A percentile compares a stretch with the other conserved stretches of the same genome.
phyloP scores from a whole-genome alignment of 495 filamentous ascomycete genomes.

The Bryoglossum gracile region DNA sequence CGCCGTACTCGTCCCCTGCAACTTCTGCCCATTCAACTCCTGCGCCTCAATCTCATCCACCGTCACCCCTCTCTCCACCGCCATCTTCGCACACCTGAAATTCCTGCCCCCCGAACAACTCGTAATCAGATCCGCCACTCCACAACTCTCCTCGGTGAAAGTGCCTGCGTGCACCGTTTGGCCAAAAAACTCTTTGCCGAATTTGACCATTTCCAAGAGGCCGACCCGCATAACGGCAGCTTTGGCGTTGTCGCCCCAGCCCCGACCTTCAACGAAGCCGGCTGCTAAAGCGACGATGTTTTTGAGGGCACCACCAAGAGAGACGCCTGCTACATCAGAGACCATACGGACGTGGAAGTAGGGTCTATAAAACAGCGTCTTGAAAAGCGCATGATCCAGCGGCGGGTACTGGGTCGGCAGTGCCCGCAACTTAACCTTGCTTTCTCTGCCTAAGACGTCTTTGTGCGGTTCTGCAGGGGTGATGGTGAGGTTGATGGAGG shows the following conservation, averaged over 20 bases:
- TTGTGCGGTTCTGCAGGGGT: constrained; percentile 45
- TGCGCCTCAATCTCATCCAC: constrained; percentile 82
- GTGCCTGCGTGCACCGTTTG: constrained; percentile 70
- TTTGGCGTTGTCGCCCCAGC: constrained; percentile 98
- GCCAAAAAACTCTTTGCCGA: constrained; percentile 86
- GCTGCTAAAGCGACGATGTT: constrained; percentile 94
- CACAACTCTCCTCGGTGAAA: constrained; percentile 93
- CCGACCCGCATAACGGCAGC: constrained; percentile 95
- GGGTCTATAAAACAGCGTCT: constrained; percentile 85
- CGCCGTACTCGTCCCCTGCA: constrained; percentile 90
- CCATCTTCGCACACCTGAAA: constrained; percentile 86
- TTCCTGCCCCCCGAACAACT: constrained; percentile 88
- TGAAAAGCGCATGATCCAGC: constrained; percentile 69
- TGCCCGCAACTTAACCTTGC: constrained; percentile 59
- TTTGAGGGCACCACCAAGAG: constrained; percentile 91
- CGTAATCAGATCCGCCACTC: constrained; percentile 94
- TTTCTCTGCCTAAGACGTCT: constrained; percentile 52
- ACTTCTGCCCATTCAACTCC: constrained; percentile 93
- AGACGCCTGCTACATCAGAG: constrained; percentile 89
- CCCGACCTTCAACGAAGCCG: constrained; percentile 89
- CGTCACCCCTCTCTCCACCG: constrained; percentile 66
- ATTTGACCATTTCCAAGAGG: constrained; percentile 89
- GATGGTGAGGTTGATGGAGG: constrained; percentile 53
- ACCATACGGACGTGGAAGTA: constrained; percentile 97
- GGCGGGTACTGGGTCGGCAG: constrained; percentile 75